Percentiles rank a stretch among this genome's conserved stretches.
These are phyloP conservation scores for Kodamaea jinghongensis DNA, from an alignment of 805 yeast genomes.

Conservation along the genomic window DNA sequence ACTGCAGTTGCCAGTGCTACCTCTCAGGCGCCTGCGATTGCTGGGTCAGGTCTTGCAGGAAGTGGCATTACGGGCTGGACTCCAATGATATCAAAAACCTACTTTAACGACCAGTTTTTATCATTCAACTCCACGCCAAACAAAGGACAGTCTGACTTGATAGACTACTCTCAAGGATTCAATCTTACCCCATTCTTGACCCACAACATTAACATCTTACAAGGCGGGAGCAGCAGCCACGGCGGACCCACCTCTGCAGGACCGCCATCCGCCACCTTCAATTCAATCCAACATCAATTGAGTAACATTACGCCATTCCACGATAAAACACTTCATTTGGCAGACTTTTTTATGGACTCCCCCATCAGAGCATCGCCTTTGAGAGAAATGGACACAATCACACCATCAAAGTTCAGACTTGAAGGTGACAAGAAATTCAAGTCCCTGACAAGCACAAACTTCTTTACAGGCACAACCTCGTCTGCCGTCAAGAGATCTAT, in stretches of 20 bases:
- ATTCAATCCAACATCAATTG: constrained; percentile 20
- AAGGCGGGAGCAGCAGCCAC: constrained; percentile 8
- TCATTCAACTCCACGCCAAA: constrained; percentile 39
- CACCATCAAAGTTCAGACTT: constrained; percentile 38
- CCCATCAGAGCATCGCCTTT: constrained; percentile 38
- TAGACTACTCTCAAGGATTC: constrained; percentile 33
- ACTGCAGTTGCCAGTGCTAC: too few relatives aligned
- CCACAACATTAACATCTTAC: constrained; percentile 25
- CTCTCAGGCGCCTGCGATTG: too few relatives aligned
- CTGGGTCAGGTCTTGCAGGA: too few relatives aligned
- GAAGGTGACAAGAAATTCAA: constrained; percentile 15
- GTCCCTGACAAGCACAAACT: constrained; percentile 5
- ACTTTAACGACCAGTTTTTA: constrained; percentile 32
- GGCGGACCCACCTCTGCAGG: constrained; percentile 10
- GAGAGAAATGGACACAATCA: constrained; percentile 32
- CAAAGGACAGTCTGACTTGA: constrained; percentile 20
- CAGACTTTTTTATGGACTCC: constrained; percentile 45
- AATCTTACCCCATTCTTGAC: constrained; percentile 43
- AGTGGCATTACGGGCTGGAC: constrained; percentile 39
- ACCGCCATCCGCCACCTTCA: constrained; percentile 13
- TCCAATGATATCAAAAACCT: constrained; percentile 39
- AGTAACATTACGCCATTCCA: constrained; percentile 41
- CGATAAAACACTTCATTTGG: constrained; percentile 39
- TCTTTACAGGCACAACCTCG: not conserved
- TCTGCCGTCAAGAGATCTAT: constrained; percentile 34